Evolutionary conservation across 176 grass and related monocot genomes (phyloP).

Genomic region (Avena sativa): DNA sequence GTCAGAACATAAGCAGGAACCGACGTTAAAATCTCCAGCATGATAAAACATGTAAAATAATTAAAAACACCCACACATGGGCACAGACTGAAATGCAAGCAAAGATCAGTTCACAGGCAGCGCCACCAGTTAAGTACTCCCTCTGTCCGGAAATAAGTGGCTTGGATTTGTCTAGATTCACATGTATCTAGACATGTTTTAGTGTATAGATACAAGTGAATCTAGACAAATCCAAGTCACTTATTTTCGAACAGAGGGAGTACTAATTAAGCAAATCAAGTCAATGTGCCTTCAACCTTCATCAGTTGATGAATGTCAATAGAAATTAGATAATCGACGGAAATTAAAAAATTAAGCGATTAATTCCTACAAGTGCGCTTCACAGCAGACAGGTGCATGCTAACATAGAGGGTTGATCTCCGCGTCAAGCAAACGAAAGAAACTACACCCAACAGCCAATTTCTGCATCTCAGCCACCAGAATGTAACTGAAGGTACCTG

Average conservation of each 20-base stretch:
- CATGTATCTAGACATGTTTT: too few relatives aligned
- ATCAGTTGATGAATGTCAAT: background rate
- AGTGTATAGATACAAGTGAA: too few relatives aligned
- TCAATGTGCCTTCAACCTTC: background rate
- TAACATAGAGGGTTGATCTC: background rate
- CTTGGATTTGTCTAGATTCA: too few relatives aligned
- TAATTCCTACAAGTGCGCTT: background rate
- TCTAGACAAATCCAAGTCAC: too few relatives aligned
- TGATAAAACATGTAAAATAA: too few relatives aligned
- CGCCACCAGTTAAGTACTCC: background rate
- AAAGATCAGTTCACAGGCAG: background rate
- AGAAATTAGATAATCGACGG: background rate
- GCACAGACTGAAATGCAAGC: too few relatives aligned
- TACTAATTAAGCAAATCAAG: background rate
- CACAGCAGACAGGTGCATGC: background rate
- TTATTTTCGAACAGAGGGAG: background rate
- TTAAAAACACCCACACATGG: too few relatives aligned
- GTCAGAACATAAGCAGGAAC: too few relatives aligned
- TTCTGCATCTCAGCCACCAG: background rate
- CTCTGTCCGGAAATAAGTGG: too few relatives aligned
- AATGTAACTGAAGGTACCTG: conserved; percentile 11
- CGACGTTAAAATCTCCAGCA: too few relatives aligned
- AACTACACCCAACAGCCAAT: background rate
- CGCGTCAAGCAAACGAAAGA: background rate
- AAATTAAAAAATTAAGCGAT: background rate